Conservation (phyloP, 176 grass and related monocot genomes). For the Triticum monococcum region DNA sequence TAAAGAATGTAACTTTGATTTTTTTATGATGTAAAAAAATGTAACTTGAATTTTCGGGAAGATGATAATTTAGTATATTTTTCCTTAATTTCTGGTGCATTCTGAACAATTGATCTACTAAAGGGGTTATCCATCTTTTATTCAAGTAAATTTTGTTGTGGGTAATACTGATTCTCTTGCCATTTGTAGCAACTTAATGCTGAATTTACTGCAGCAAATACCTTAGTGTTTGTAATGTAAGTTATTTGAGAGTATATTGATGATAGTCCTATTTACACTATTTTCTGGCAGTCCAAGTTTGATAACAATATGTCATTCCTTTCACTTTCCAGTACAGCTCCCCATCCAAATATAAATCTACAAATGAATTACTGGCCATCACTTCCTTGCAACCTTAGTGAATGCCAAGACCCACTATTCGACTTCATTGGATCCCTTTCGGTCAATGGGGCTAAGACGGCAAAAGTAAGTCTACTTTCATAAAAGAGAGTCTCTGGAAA, state of each 20-base stretch:
- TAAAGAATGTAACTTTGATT: background rate
- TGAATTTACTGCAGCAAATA: background rate
- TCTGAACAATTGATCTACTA: background rate
- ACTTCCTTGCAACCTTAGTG: constrained; percentile 78
- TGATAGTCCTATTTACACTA: constrained; percentile 9
- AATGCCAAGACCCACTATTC: constrained; percentile 92
- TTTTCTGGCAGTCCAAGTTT: constrained; percentile 11
- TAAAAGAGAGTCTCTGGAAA: background rate
- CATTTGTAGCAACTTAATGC: background rate
- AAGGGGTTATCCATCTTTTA: background rate
- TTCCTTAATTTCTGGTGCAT: background rate
- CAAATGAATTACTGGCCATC: constrained; percentile 96
- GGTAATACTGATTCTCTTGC: background rate
- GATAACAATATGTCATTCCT: constrained; percentile 31
- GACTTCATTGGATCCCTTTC: constrained; percentile 74
- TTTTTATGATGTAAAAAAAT: background rate
- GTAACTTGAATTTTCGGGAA: background rate
- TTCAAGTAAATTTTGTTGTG: background rate
- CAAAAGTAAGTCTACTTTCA: constrained; percentile 55
- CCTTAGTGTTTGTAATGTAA: constrained; percentile 1
- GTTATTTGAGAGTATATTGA: background rate
- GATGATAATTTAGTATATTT: background rate
- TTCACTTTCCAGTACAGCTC: constrained; percentile 69
- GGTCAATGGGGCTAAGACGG: constrained; percentile 84
- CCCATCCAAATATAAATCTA: constrained; percentile 82